phyloP scores from a whole-genome alignment of 257 asterid species.

The Pogostemon cablin region DNA sequence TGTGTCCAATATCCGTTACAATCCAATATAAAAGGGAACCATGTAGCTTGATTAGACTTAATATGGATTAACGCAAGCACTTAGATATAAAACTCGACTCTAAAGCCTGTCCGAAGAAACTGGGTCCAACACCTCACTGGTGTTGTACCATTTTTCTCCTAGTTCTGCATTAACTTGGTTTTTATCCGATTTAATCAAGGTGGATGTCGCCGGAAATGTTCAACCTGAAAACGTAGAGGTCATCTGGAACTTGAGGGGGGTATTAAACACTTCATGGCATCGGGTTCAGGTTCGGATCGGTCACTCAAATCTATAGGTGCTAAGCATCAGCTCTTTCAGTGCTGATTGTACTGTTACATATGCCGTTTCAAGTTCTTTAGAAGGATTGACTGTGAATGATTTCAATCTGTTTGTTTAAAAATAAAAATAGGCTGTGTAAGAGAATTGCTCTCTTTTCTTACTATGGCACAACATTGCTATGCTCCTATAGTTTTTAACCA shows the following conservation, averaged over 20 bases:
- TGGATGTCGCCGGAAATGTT: slow-evolving; percentile 79
- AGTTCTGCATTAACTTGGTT: not conserved
- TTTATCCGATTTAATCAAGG: slow-evolving; percentile 48
- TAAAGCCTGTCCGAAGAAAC: too few species aligned
- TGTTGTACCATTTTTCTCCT: not conserved
- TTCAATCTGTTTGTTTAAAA: not conserved
- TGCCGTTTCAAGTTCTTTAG: not conserved
- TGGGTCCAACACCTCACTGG: not conserved
- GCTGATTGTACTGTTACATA: not conserved
- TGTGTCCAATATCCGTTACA: not conserved
- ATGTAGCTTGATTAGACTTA: not conserved
- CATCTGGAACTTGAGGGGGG: slow-evolving; percentile 96
- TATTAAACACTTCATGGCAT: slow-evolving; percentile 96
- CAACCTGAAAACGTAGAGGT: slow-evolving; percentile 86
- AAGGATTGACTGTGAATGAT: not conserved
- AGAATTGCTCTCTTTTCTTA: not conserved
- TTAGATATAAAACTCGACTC: not conserved
- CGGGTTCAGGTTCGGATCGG: slow-evolving; percentile 73
- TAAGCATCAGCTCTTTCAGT: not conserved
- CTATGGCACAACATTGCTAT: not conserved
- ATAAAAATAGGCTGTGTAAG: not conserved
- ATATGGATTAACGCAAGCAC: not conserved
- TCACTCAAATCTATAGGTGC: slow-evolving; percentile 70
- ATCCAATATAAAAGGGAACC: not conserved
- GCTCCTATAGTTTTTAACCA: slow-evolving; percentile 1